phyloP scores from a whole-genome alignment of 73 alveolate species.

The Effrenium voratum region DNA sequence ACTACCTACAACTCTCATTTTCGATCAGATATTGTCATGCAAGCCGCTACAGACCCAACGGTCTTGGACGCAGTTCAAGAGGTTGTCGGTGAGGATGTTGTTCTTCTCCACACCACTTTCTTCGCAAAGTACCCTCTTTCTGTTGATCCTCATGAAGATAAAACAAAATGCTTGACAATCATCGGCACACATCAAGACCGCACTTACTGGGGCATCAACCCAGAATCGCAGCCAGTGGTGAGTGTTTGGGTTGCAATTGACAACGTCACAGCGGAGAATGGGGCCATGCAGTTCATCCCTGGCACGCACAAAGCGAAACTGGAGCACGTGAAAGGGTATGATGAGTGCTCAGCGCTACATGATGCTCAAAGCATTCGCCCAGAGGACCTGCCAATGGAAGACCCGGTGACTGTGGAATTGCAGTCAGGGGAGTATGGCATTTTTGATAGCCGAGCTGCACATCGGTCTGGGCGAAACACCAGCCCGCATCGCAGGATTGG shows the following conservation, averaged over 20 bases:
- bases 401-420: not conserved
- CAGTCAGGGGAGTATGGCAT: slow-evolving; percentile 24
- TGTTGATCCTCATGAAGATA: not conserved
- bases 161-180: slow-evolving; percentile 22
- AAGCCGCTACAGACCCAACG: slow-evolving; percentile 35
- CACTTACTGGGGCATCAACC: slow-evolving; percentile 62
- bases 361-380: slow-evolving; percentile 32
- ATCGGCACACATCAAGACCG: slow-evolving; percentile 56
- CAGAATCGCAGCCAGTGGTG: slow-evolving; percentile 50
- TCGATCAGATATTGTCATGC: not conserved
- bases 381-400: not conserved
- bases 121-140: slow-evolving; percentile 19
- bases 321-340: slow-evolving; percentile 17
- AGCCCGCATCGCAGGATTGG: slow-evolving; percentile 35
- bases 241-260: slow-evolving; percentile 59
- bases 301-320: slow-evolving; percentile 5
- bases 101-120: slow-evolving; percentile 14
- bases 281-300: slow-evolving; percentile 60
- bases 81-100: slow-evolving; percentile 32
- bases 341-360: slow-evolving; percentile 48
- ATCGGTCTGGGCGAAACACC: slow-evolving; percentile 47
- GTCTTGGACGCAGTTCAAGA: slow-evolving; percentile 46
- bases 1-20: not conserved
- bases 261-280: slow-evolving; percentile 59
- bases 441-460: slow-evolving; percentile 48